These are phyloP conservation scores for Corchorus capsularis DNA, from an alignment of 345 rosid genomes.

Conservation along the genomic window DNA sequence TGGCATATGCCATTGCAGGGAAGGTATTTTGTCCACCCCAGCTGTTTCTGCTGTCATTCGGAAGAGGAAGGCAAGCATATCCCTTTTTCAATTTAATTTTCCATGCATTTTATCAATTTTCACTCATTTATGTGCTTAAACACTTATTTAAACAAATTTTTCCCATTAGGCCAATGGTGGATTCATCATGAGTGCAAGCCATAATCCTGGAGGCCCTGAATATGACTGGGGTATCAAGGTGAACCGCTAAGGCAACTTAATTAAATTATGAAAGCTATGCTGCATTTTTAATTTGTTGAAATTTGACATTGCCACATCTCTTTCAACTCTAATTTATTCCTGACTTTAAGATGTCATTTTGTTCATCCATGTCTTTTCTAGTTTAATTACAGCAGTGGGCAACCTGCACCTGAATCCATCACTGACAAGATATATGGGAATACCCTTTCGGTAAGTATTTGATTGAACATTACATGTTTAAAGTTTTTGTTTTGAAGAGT, in stretches of 20 bases:
- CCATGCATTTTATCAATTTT: constrained; percentile 6
- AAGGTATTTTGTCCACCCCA: constrained; percentile 85
- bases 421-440: constrained; percentile 96
- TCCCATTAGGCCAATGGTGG: constrained; percentile 83
- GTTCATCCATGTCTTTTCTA: constrained; percentile 30
- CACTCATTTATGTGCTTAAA: background rate
- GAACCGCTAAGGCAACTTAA: constrained; percentile 21
- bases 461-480: background rate
- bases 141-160: background rate
- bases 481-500: constrained; percentile 4
- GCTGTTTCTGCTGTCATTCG: constrained; percentile 93
- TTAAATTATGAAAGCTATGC: constrained; percentile 5
- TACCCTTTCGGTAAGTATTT: constrained; percentile 84
- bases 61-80: constrained; percentile 64
- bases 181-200: constrained; percentile 97
- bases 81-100: background rate
- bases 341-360: constrained; percentile 17
- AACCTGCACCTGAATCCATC: constrained; percentile 92
- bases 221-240: constrained; percentile 99
- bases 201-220: constrained; percentile 92
- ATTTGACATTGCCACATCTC: background rate
- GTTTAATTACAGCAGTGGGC: constrained; percentile 96
- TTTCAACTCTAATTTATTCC: background rate
- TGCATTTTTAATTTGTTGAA: background rate
- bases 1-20: constrained; percentile 48